Percentiles rank a stretch among this genome's conserved stretches.
Evolutionary conservation across 768 basidiomycete species (phyloP).

Genomic region (Lactifluus echinatus): DNA sequence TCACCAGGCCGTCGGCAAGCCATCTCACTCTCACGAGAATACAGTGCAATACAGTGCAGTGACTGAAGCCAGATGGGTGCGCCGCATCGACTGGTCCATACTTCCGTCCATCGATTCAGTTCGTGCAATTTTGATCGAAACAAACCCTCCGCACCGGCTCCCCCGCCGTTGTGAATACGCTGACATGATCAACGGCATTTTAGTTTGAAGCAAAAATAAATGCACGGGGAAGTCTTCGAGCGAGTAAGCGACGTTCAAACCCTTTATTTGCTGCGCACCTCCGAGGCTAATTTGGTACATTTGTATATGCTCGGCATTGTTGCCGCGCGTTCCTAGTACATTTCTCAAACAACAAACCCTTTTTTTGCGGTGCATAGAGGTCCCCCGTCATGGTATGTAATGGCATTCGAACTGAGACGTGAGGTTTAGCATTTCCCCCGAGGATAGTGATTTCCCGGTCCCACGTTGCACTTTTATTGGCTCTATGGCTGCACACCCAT

Average conservation of each 20-base stretch:
- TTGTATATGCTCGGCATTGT: neutral
- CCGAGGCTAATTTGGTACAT: neutral
- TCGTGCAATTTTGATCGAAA: neutral
- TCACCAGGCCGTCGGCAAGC: neutral
- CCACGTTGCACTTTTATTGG: neutral
- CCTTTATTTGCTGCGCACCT: neutral
- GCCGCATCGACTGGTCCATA: neutral
- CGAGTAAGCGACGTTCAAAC: too few species aligned
- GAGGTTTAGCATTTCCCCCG: neutral
- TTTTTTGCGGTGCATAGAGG: neutral
- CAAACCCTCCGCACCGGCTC: neutral
- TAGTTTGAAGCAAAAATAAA: neutral
- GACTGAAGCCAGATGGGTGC: neutral
- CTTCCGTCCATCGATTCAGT: neutral
- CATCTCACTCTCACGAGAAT: neutral
- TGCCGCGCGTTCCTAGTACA: neutral
- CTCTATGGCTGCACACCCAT: neutral
- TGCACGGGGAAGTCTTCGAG: neutral
- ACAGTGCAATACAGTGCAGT: neutral
- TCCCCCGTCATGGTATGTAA: neutral
- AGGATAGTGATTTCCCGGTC: neutral
- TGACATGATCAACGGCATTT: slow-evolving; percentile 1
- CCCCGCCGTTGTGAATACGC: neutral
- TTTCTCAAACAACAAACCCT: neutral
- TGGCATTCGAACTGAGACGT: neutral